phyloP scores from a whole-genome alignment of 129 eudicot genomes.

The Chrysanthemum makinoi region DNA sequence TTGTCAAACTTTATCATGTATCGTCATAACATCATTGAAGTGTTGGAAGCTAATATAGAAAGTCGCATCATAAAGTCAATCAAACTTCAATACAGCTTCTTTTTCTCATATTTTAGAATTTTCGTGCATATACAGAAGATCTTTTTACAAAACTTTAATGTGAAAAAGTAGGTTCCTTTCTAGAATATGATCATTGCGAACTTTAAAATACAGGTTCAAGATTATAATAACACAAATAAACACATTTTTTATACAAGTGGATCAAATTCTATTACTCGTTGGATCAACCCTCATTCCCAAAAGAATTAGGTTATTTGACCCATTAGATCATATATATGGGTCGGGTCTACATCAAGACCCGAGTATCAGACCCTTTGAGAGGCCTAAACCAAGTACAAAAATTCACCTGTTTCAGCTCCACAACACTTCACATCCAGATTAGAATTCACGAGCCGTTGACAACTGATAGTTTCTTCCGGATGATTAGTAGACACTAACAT shows the following conservation, averaged over 20 bases:
- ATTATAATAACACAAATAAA: too few species aligned
- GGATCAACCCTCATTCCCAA: background rate
- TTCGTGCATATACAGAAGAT: background rate
- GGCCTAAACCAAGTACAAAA: slow-evolving; percentile 13
- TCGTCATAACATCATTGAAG: background rate
- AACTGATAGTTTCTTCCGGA: background rate
- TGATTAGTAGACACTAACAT: slow-evolving; percentile 13
- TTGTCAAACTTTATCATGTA: background rate
- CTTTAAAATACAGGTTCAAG: background rate
- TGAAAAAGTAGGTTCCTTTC: background rate
- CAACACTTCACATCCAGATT: slow-evolving; percentile 6
- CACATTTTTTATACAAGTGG: too few species aligned
- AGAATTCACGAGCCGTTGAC: too few species aligned
- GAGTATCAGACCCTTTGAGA: background rate
- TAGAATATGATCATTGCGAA: background rate
- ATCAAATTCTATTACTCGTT: background rate
- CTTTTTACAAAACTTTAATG: background rate
- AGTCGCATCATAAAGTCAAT: background rate
- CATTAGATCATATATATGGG: background rate
- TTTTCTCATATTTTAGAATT: too few species aligned
- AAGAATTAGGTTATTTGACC: background rate
- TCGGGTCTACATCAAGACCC: background rate
- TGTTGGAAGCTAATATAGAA: background rate
- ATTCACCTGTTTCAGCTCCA: slow-evolving; percentile 21
- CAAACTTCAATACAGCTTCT: background rate